phyloP scores from a whole-genome alignment of 2,329 filamentous ascomycete genomes.

The Aspergillus ruber region DNA sequence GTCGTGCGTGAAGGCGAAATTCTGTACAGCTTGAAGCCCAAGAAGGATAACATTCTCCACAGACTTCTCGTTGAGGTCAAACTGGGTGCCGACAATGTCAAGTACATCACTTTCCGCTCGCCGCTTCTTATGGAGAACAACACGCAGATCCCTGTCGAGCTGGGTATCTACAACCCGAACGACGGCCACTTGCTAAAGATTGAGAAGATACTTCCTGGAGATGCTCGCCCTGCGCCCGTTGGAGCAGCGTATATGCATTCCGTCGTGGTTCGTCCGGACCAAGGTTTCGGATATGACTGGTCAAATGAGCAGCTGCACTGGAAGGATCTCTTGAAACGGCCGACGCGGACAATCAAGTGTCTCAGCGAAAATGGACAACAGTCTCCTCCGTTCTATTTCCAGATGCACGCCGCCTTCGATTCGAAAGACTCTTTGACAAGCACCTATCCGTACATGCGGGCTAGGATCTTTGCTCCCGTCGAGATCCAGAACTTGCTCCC shows the following conservation, averaged over 20 bases:
- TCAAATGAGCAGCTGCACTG: conserved; percentile 85
- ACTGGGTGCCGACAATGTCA: conserved; percentile 90
- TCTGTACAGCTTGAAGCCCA: conserved; percentile 80
- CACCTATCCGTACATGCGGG: conserved; percentile 89
- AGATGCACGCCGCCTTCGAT: conserved; percentile 81
- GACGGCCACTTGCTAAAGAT: conserved; percentile 92
- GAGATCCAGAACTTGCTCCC: conserved; percentile 91
- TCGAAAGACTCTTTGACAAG: conserved; percentile 73
- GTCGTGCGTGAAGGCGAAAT: conserved; percentile 93
- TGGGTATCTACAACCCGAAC: conserved; percentile 81
- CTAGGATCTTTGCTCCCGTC: conserved; percentile 85
- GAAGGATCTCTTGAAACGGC: conserved; percentile 79
- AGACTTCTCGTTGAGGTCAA: conserved; percentile 86
- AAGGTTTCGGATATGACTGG: conserved; percentile 95
- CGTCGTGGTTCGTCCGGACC: conserved; percentile 80
- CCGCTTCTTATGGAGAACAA: conserved; percentile 90
- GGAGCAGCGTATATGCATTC: conserved; percentile 88
- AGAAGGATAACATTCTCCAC: conserved; percentile 77
- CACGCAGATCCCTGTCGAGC: conserved; percentile 89
- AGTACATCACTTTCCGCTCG: conserved; percentile 92
- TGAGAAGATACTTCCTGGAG: conserved; percentile 91
- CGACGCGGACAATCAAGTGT: conserved; percentile 82
- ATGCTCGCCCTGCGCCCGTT: conserved; percentile 81
- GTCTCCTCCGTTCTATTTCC: conserved; percentile 85
- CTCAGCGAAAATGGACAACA: conserved; percentile 74